These are phyloP conservation scores for Hypoxylon rickii DNA, from an alignment of 495 filamentous ascomycete species.

Conservation along the genomic window DNA sequence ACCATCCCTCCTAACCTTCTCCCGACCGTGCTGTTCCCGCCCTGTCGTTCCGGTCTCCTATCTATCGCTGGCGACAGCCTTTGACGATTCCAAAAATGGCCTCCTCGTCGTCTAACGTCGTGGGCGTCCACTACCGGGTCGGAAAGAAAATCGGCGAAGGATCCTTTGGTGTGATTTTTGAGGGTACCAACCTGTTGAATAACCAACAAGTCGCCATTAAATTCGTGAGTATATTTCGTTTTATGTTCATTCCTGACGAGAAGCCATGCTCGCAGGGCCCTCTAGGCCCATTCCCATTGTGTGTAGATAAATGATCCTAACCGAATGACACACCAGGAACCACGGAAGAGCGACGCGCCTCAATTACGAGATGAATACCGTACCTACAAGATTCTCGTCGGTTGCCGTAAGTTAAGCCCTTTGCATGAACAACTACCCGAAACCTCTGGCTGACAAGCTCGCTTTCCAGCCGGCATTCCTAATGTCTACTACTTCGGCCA, in stretches of 20 bases:
- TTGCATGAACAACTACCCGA: too few relatives aligned
- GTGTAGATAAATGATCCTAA: slow-evolving; percentile 26
- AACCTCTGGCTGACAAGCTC: slow-evolving; percentile 16
- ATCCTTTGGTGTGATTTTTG: slow-evolving; percentile 98
- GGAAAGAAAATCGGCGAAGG: slow-evolving; percentile 99
- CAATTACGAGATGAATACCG: slow-evolving; percentile 98
- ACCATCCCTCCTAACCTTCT: slow-evolving; percentile 8
- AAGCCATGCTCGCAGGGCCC: too few relatives aligned
- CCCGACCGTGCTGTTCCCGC: slow-evolving; percentile 17
- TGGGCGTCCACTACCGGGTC: slow-evolving; percentile 97
- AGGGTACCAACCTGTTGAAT: slow-evolving; percentile 97
- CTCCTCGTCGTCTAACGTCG: slow-evolving; percentile 95
- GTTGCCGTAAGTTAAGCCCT: slow-evolving; percentile 80
- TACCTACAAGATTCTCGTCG: slow-evolving; percentile 99
- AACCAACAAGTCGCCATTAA: slow-evolving; percentile 99
- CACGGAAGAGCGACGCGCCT: slow-evolving; percentile 96
- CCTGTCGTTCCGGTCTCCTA: background rate
- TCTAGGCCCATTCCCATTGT: too few relatives aligned
- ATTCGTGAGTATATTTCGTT: slow-evolving; percentile 72
- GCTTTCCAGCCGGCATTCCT: slow-evolving; percentile 84
- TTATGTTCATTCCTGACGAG: too few relatives aligned
- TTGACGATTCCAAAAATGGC: slow-evolving; percentile 64
- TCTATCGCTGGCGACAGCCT: slow-evolving; percentile 1
- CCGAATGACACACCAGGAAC: slow-evolving; percentile 66
- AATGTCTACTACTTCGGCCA: slow-evolving; percentile 99